phyloP scores from a whole-genome alignment of 352 stramenopile species.

The Pythium diclinum region DNA sequence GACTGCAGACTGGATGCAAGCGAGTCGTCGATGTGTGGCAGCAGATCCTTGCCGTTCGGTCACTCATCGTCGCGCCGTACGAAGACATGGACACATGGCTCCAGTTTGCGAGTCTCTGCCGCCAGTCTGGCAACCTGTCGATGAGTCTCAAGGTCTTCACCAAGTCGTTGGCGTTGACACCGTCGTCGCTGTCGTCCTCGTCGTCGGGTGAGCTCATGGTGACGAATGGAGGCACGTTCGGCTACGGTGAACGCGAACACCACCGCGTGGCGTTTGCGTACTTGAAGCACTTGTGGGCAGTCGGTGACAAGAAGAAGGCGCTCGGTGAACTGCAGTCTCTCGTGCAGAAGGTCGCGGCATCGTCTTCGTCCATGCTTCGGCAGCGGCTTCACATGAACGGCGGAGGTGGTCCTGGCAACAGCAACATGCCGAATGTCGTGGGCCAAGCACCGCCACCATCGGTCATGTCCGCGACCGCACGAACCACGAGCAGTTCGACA shows the following conservation, averaged over 20 bases:
- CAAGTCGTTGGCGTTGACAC: slow-evolving; percentile 62
- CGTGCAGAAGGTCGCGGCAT: slow-evolving; percentile 74
- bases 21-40: slow-evolving; percentile 95
- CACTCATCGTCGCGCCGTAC: slow-evolving; percentile 84
- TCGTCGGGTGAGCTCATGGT: slow-evolving; percentile 11
- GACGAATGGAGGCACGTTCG: slow-evolving; percentile 34
- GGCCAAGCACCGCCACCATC: slow-evolving; percentile 26
- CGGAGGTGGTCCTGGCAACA: slow-evolving; percentile 5
- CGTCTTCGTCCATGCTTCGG: slow-evolving; percentile 31
- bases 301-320: slow-evolving; percentile 85
- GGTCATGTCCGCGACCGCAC: slow-evolving; percentile 26
- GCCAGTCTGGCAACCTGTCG: slow-evolving; percentile 87
- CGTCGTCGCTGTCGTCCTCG: slow-evolving; percentile 22
- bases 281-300: slow-evolving; percentile 77
- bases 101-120: slow-evolving; percentile 92
- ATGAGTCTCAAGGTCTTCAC: slow-evolving; percentile 88
- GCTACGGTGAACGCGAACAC: slow-evolving; percentile 84
- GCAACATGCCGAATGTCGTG: not conserved
- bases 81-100: slow-evolving; percentile 94
- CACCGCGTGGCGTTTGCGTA: slow-evolving; percentile 78
- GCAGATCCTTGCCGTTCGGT: slow-evolving; percentile 94
- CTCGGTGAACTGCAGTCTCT: slow-evolving; percentile 80
- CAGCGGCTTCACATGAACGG: slow-evolving; percentile 22
- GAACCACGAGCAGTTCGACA: slow-evolving; percentile 1
- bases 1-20: slow-evolving; percentile 71